Conservation (phyloP, 257 asterid genomes). For the Solanum neorickii region DNA sequence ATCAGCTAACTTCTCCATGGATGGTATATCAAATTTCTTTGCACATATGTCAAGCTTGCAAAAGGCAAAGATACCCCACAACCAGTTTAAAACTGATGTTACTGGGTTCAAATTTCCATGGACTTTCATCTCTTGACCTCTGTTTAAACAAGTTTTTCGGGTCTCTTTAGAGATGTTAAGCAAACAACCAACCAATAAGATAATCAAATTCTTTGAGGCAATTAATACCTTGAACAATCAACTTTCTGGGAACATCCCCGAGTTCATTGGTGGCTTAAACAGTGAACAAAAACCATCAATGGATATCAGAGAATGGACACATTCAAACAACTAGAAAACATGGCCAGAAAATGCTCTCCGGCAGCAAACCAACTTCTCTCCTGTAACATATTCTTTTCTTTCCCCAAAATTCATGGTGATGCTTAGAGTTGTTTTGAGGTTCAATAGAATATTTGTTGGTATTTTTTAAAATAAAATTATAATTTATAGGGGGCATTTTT, state of each 20-base stretch:
- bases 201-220: slow-evolving; percentile 44
- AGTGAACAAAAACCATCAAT: background rate
- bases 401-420: background rate
- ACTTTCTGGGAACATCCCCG: slow-evolving; percentile 60
- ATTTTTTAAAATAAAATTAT: background rate
- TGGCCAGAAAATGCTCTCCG: background rate
- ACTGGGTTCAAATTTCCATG: slow-evolving; percentile 52
- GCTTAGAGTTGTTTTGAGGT: background rate
- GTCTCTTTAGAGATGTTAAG: slow-evolving; percentile 37
- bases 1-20: slow-evolving; percentile 53
- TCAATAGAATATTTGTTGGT: background rate
- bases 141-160: slow-evolving; percentile 54
- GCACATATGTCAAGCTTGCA: slow-evolving; percentile 41
- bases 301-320: background rate
- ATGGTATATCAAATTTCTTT: slow-evolving; percentile 47
- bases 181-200: slow-evolving; percentile 21
- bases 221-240: slow-evolving; percentile 52
- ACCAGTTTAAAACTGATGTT: slow-evolving; percentile 39
- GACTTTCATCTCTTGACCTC: slow-evolving; percentile 48
- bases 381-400: background rate
- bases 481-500: background rate
- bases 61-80: slow-evolving; percentile 48
- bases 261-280: slow-evolving; percentile 22
- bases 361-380: background rate
- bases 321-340: background rate